Base-by-base conservation (phyloP, 2,329 filamentous ascomycete genomes). In the Raffaelea albimanens region DNA sequence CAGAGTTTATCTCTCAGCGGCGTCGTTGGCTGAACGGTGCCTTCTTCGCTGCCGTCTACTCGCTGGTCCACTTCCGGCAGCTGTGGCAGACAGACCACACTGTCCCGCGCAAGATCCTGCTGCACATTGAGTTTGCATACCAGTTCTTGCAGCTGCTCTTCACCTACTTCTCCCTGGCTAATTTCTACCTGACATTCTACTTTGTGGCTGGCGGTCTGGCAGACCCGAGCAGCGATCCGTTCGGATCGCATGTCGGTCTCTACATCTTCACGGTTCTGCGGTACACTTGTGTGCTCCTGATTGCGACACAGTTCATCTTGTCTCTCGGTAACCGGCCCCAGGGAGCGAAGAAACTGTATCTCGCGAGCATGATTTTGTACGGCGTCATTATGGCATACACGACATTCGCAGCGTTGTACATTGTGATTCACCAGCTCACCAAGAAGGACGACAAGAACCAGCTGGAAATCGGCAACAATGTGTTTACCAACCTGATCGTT, bases 151-250 rank as follows among this genome's bases (percentile, higher is more conserved):
- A 89, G 60, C 79, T 98, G 14, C 66, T 95, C 52, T 98, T 98
- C 70, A 98, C 93, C 41, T 98, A 88, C 71, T 97, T 98, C 71
- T 95, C 91, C 11, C 80, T 98, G 38, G 90, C 91, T 65, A 98
- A 98, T 72, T 98, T 97, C 73, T 98, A 97, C 65, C 82, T 98
- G 45, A 95, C 90, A 49, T 98, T 98, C 69, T 98, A 90, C 76
- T 98, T 98, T 70, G 84, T 98, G 55, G 89, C 89, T 20, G 93
- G 93, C 40, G 94, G 90, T 38, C 75, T 98, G 16, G 78, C 85
- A 0, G 88, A 97, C 58, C 70, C 78, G 0, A 70, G 71, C 22
- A 72, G 94, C 55, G 93, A 98, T 63, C 94, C 94, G 0, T 98
- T 98, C 57, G 90, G 90, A 16, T 86, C 95, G 66, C 76, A 82